phyloP scores from a whole-genome alignment of 495 filamentous ascomycete genomes.

The Penicillium taxi region DNA sequence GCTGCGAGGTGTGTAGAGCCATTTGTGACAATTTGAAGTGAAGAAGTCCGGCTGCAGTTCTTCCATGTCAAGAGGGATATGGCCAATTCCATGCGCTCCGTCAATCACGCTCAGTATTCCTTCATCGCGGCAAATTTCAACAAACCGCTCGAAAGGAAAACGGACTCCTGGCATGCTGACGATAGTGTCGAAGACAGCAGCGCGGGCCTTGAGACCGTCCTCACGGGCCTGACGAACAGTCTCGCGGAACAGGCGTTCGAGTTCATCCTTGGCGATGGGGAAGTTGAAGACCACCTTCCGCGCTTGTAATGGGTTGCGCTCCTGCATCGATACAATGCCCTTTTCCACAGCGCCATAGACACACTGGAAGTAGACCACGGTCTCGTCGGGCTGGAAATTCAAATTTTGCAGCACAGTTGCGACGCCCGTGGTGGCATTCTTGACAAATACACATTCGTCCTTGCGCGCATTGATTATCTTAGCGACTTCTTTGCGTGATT shows the following conservation, averaged over 20 bases:
- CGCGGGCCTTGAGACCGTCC: slow-evolving; percentile 39
- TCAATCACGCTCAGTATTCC: slow-evolving; percentile 63
- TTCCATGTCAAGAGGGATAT: slow-evolving; percentile 59
- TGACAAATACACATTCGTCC: slow-evolving; percentile 64
- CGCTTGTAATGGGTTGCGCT: slow-evolving; percentile 40
- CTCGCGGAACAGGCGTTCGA: slow-evolving; percentile 46
- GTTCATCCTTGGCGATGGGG: slow-evolving; percentile 51
- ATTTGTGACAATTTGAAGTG: slow-evolving; percentile 81
- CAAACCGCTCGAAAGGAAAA: slow-evolving; percentile 67
- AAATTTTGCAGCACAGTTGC: slow-evolving; percentile 74
- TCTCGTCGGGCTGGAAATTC: slow-evolving; percentile 48
- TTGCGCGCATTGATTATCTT: slow-evolving; percentile 51
- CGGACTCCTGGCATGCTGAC: slow-evolving; percentile 65
- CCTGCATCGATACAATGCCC: slow-evolving; percentile 58
- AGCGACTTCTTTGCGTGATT: slow-evolving; percentile 57
- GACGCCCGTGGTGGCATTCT: slow-evolving; percentile 73
- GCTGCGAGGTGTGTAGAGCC: slow-evolving; percentile 77
- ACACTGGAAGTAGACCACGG: slow-evolving; percentile 61
- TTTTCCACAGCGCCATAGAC: slow-evolving; percentile 73
- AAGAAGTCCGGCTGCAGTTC: slow-evolving; percentile 73
- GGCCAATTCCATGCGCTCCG: slow-evolving; percentile 74
- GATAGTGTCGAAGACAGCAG: slow-evolving; percentile 77
- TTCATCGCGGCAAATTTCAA: slow-evolving; percentile 52
- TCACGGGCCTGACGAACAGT: slow-evolving; percentile 35
- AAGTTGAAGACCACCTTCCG: slow-evolving; percentile 42